Evolutionary conservation across 192 early-diverging fungal species (phyloP).

Genomic region (Chytriomyces sp.): DNA sequence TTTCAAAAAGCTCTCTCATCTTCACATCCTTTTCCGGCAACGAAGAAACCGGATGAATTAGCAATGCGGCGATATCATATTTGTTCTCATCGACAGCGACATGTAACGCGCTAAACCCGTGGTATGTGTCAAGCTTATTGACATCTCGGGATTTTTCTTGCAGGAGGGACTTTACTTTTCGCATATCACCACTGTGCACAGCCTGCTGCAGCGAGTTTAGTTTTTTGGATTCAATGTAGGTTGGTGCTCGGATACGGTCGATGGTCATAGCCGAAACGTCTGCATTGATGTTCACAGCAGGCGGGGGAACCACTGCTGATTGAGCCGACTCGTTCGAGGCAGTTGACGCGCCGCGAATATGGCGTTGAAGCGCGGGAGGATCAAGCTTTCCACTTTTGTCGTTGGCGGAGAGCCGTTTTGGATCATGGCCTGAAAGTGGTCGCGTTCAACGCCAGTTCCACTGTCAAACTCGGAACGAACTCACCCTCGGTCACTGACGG

Average conservation of each 20-base stretch:
- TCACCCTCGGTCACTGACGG: constrained; percentile 5
- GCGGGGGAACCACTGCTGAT: constrained; percentile 6
- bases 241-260: background rate
- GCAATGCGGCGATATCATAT: constrained; percentile 23
- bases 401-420: constrained; percentile 1
- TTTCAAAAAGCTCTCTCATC: constrained; percentile 3
- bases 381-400: background rate
- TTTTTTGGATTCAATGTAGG: constrained; percentile 36
- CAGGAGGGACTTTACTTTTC: constrained; percentile 35
- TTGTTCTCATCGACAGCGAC: constrained; percentile 40
- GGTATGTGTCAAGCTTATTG: constrained; percentile 46
- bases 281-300: background rate
- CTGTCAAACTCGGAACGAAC: background rate
- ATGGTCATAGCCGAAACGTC: constrained; percentile 10
- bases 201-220: constrained; percentile 48
- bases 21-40: constrained; percentile 16
- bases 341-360: background rate
- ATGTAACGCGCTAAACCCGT: constrained; percentile 46
- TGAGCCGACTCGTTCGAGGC: background rate
- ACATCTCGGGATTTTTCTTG: constrained; percentile 42
- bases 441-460: background rate
- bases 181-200: constrained; percentile 36
- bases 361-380: background rate
- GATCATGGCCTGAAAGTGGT: background rate
- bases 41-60: constrained; percentile 30